These are phyloP conservation scores for Epicoccum nigrum DNA, from an alignment of 2,329 filamentous ascomycete genomes.

Conservation along the genomic window DNA sequence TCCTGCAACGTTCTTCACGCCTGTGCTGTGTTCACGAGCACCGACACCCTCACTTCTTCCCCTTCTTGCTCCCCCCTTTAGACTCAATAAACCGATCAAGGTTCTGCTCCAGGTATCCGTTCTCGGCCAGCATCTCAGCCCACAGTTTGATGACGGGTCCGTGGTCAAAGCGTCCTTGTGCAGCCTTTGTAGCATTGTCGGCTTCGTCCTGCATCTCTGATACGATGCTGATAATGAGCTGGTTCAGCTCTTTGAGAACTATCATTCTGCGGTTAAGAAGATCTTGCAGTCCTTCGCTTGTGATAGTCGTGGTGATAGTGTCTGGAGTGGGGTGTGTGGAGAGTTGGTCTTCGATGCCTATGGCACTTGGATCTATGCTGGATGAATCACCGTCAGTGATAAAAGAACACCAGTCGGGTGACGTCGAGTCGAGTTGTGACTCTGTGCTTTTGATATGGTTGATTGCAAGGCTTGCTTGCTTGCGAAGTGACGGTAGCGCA, in stretches of 20 bases:
- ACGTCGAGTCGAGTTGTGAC: slow-evolving; percentile 45
- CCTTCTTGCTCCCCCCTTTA: slow-evolving; percentile 1
- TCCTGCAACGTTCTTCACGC: no score
- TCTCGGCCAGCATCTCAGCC: slow-evolving; percentile 71
- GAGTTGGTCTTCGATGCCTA: slow-evolving; percentile 27
- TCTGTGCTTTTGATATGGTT: slow-evolving; percentile 52
- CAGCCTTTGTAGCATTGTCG: slow-evolving; percentile 60
- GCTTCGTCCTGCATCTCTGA: slow-evolving; percentile 56
- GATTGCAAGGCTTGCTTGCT: slow-evolving; percentile 54
- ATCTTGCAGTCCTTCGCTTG: slow-evolving; percentile 23
- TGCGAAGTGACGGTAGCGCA: slow-evolving; percentile 59
- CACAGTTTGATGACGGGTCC: slow-evolving; percentile 71
- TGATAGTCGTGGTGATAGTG: slow-evolving; percentile 23
- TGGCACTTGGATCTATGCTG: slow-evolving; percentile 18
- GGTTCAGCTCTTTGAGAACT: slow-evolving; percentile 31
- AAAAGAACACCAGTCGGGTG: slow-evolving; percentile 54
- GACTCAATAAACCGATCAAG: slow-evolving; percentile 26
- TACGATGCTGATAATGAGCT: slow-evolving; percentile 49
- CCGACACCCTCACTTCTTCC: neutral
- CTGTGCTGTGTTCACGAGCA: no score
- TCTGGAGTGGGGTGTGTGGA: slow-evolving; percentile 18
- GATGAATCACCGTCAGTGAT: slow-evolving; percentile 34
- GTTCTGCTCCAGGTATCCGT: slow-evolving; percentile 60
- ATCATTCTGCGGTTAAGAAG: slow-evolving; percentile 28
- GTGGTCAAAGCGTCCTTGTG: slow-evolving; percentile 69